Evolutionary conservation across 2,329 filamentous ascomycete genomes (phyloP).

Genomic region (Arthrobotrys sphaeroides): DNA sequence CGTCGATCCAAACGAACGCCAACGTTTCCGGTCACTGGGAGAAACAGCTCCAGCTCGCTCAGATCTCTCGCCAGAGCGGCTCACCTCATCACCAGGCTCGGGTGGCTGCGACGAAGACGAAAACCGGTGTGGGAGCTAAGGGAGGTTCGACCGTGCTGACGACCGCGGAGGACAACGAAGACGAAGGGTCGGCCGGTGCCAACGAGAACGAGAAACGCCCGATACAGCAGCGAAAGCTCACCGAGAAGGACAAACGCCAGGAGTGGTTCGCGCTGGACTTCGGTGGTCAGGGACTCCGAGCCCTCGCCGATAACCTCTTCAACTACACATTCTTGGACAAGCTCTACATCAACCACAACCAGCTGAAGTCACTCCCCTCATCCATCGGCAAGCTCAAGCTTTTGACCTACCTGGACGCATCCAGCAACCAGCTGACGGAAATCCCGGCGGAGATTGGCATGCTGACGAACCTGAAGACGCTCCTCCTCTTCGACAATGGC

Average conservation of each 20-base stretch:
- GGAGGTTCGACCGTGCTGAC: conserved; percentile 56
- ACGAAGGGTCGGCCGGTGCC: conserved; percentile 59
- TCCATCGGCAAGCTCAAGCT: conserved; percentile 83
- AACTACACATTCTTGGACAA: conserved; percentile 88
- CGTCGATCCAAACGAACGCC: conserved; percentile 46
- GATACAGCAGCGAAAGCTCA: conserved; percentile 69
- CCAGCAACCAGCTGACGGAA: conserved; percentile 82
- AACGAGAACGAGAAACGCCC: conserved; percentile 63
- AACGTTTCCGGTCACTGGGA: conserved; percentile 74
- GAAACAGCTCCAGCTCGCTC: conserved; percentile 82
- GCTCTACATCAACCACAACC: conserved; percentile 93
- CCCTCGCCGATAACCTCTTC: conserved; percentile 81
- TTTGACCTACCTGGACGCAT: conserved; percentile 84
- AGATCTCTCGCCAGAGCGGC: conserved; percentile 76
- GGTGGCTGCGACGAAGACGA: conserved; percentile 55
- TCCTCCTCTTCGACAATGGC: conserved; percentile 90
- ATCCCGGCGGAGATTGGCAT: conserved; percentile 93
- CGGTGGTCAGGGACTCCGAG: conserved; percentile 91
- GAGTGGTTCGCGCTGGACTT: conserved; percentile 95
- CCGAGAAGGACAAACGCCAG: conserved; percentile 74
- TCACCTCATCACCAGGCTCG: conserved; percentile 73
- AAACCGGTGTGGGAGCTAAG: conserved; percentile 43
- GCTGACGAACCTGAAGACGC: conserved; percentile 88
- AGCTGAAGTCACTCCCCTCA: conserved; percentile 79
- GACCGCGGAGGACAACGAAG: conserved; percentile 62